Percentiles rank a stretch among this genome's conserved stretches.
Conservation (phyloP, 208 protist genomes). For the Trypanosoma conorhini region DNA sequence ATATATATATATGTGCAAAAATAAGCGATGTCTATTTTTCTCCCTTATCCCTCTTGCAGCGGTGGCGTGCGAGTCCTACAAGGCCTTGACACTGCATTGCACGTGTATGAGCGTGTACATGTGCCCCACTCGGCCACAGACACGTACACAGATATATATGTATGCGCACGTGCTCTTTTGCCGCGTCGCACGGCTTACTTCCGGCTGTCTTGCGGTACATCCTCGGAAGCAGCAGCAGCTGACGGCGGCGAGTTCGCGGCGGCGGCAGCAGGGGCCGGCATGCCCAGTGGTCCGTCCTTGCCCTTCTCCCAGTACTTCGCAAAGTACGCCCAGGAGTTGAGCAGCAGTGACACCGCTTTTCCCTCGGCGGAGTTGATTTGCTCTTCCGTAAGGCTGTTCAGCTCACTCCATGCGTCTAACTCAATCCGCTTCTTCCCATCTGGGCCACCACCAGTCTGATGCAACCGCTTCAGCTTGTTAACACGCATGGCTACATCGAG, state of each 20-base stretch:
- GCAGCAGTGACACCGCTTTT: conserved; percentile 84
- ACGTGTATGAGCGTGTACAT: background rate
- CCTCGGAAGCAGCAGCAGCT: background rate
- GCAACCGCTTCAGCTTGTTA: conserved; percentile 81
- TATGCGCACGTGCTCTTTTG: background rate
- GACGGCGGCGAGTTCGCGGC: background rate
- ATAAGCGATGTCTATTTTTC: background rate
- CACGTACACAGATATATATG: too few species aligned
- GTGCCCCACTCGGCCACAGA: background rate
- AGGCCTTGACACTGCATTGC: background rate
- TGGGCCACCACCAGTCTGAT: conserved; percentile 64
- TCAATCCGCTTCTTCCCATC: conserved; percentile 71
- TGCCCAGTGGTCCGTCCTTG: conserved; percentile 62
- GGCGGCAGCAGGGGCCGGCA: background rate
- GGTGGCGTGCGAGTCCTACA: background rate
- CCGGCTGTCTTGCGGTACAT: background rate
- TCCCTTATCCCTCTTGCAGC: background rate
- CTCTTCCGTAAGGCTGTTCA: conserved; percentile 83
- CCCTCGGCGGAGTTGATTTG: conserved; percentile 86
- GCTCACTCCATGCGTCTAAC: conserved; percentile 66
- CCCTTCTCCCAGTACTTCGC: conserved; percentile 90
- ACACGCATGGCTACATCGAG: conserved; percentile 89
- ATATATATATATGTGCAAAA: background rate
- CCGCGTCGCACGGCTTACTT: background rate
- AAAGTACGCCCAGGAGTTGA: conserved; percentile 93